phyloP scores from a whole-genome alignment of 257 asterid species.

The Osmanthus fragrans region DNA sequence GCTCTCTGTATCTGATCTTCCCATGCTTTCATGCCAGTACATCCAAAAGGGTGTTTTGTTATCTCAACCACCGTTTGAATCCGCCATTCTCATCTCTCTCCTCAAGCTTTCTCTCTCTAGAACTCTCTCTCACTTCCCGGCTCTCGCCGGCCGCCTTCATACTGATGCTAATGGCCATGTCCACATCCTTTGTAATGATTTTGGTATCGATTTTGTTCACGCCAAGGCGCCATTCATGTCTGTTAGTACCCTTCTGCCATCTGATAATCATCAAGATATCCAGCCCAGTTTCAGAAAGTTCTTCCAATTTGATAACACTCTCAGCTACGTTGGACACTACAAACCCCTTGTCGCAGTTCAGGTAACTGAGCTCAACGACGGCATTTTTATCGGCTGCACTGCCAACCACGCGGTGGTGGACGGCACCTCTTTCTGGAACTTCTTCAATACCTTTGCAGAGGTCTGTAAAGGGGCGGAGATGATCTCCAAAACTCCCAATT shows the following conservation, averaged over 20 bases:
- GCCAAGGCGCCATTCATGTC: slow-evolving; percentile 63
- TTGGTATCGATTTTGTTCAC: slow-evolving; percentile 70
- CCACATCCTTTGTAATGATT: slow-evolving; percentile 57
- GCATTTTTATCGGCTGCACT: slow-evolving; percentile 75
- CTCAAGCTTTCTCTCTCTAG: slow-evolving; percentile 68
- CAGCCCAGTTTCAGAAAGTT: slow-evolving; percentile 56
- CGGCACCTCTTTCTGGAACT: slow-evolving; percentile 95
- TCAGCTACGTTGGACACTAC: slow-evolving; percentile 79
- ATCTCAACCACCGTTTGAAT: slow-evolving; percentile 46
- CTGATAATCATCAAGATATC: slow-evolving; percentile 37
- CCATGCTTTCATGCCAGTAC: slow-evolving; percentile 95
- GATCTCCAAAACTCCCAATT: slow-evolving; percentile 53
- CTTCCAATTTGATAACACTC: slow-evolving; percentile 67
- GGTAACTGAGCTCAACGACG: slow-evolving; percentile 74
- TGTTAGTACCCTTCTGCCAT: slow-evolving; percentile 29
- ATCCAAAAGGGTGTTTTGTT: slow-evolving; percentile 88
- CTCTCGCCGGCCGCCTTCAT: slow-evolving; percentile 79
- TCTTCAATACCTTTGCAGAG: slow-evolving; percentile 81
- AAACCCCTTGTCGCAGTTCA: slow-evolving; percentile 70
- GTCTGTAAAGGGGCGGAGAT: slow-evolving; percentile 53
- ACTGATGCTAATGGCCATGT: slow-evolving; percentile 68
- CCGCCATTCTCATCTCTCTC: slow-evolving; percentile 51
- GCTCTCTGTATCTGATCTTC: slow-evolving; percentile 95
- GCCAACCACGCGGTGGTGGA: slow-evolving; percentile 89
- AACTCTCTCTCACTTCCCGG: slow-evolving; percentile 71